Base-by-base conservation (phyloP, 148 eudicot genomes). In the Dianthus caryophyllus region DNA sequence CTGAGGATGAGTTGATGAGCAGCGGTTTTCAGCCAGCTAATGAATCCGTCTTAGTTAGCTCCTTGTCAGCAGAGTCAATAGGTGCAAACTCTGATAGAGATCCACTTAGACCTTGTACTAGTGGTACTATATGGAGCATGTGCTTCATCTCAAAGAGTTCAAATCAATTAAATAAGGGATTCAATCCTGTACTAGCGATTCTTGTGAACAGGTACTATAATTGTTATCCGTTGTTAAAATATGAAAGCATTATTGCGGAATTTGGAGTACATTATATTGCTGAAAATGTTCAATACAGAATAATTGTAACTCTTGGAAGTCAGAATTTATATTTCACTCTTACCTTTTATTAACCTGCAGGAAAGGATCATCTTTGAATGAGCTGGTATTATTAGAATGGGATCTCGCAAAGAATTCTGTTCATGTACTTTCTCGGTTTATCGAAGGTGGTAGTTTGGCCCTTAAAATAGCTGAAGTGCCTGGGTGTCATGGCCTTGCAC, bases 51-150 rank as follows among this genome's bases (percentile, higher is more conserved):
- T 59, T 67, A 48, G 66, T 49, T 21, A 62, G 33, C 39, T 65
- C 70, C 20, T 47, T 75, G 24, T 46, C 74, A 25, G 61, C 50
- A 6, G 70, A 70, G 61, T 49, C 73, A 38, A 26, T 38, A 36
- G 70, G 74, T 39, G 57, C 38, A 27, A 48, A 64, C 26, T 58
- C 70, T 49, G 66, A 52, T 58, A 25, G 51, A 18, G n/a, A 25
- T 65, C 67, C 74, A 16, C 71, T 70, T 36, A 31, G 48, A n/a
- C 56, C 56, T 49, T 52, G 44, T 51, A 66, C 64, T 46, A 53
- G 63, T 75, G 98, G 96, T 70, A 87, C 96, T 58, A 87, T 93
- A 74, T 93, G 98, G 98, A 93, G 98, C 80, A 89, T 89, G 96
- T 89, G 95, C 83, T 93, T 89, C 82, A 81, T 93, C 77, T 87